These are phyloP conservation scores for Linanthus parryae DNA, from an alignment of 148 eudicot species.

Conservation along the genomic window DNA sequence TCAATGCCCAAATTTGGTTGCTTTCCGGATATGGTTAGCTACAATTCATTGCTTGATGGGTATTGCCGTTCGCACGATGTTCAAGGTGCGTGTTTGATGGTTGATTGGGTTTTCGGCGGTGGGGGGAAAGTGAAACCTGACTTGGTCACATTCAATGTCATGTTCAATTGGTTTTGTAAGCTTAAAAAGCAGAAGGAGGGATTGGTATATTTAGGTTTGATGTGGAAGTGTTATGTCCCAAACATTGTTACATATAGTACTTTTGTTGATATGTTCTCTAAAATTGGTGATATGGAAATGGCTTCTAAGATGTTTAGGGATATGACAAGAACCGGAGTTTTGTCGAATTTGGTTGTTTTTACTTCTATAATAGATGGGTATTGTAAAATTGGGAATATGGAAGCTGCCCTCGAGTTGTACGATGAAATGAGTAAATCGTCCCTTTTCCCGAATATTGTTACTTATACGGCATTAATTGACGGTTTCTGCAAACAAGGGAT, in stretches of 20 bases:
- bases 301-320: slow-evolving; percentile 10
- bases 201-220: slow-evolving; percentile 17
- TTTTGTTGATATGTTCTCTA: slow-evolving; percentile 21
- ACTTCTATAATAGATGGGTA: slow-evolving; percentile 17
- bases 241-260: slow-evolving; percentile 14
- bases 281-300: slow-evolving; percentile 11
- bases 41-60: slow-evolving; percentile 22
- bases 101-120: slow-evolving; percentile 1
- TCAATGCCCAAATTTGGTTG: slow-evolving; percentile 11
- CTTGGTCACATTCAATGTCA: slow-evolving; percentile 14
- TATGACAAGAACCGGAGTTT: slow-evolving; percentile 11
- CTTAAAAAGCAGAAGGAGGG: slow-evolving; percentile 11
- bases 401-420: slow-evolving; percentile 7
- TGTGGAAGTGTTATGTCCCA: slow-evolving; percentile 19
- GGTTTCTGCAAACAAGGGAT: slow-evolving; percentile 17
- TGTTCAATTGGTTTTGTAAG: slow-evolving; percentile 22
- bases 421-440: slow-evolving; percentile 5
- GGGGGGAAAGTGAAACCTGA: slow-evolving; percentile 12
- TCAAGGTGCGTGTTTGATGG: slow-evolving; percentile 2
- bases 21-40: slow-evolving; percentile 13
- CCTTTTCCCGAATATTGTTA: slow-evolving; percentile 13
- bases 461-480: slow-evolving; percentile 17
- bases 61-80: slow-evolving; percentile 4
- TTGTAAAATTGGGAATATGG: slow-evolving; percentile 11
- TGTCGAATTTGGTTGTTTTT: slow-evolving; percentile 12